phyloP scores from a whole-genome alignment of 345 rosid species.

The Nasturtium officinale region DNA sequence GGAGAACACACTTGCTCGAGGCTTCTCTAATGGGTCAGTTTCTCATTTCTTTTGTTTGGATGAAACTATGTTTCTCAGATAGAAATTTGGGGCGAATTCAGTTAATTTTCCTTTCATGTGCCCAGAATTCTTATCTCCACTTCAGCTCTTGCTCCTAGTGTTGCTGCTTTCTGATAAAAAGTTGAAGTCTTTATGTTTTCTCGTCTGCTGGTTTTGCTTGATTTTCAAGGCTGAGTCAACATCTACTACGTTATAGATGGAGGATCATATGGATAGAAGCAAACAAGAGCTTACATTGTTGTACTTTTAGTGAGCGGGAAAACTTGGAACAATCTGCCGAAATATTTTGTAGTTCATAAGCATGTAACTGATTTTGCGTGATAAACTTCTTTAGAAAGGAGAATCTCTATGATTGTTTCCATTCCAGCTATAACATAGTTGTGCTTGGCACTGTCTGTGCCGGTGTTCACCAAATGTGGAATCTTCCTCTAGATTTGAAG shows the following conservation, averaged over 20 bases:
- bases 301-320: neutral
- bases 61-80: neutral
- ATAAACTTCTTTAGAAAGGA: neutral
- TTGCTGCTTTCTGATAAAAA: neutral
- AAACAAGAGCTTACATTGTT: neutral
- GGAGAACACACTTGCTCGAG: constrained; percentile 95
- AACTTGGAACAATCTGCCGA: neutral
- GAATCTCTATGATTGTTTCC: neutral
- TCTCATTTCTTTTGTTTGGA: neutral
- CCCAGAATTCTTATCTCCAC: neutral
- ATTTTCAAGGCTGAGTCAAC: neutral
- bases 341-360: neutral
- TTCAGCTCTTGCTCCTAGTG: constrained; percentile 8
- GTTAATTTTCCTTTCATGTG: neutral
- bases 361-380: neutral
- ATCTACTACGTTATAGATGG: neutral
- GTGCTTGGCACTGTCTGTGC: neutral
- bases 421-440: neutral
- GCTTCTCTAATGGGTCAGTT: constrained; percentile 86
- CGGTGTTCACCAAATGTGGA: neutral
- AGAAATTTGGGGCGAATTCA: neutral
- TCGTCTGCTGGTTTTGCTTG: neutral
- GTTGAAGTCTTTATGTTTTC: constrained; percentile 2
- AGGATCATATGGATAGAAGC: neutral
- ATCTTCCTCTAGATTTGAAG: constrained; percentile 9